Percentiles rank a stretch among this genome's conserved stretches.
phyloP scores from a whole-genome alignment of 768 basidiomycete genomes.

The Leccinum incarnatum region DNA sequence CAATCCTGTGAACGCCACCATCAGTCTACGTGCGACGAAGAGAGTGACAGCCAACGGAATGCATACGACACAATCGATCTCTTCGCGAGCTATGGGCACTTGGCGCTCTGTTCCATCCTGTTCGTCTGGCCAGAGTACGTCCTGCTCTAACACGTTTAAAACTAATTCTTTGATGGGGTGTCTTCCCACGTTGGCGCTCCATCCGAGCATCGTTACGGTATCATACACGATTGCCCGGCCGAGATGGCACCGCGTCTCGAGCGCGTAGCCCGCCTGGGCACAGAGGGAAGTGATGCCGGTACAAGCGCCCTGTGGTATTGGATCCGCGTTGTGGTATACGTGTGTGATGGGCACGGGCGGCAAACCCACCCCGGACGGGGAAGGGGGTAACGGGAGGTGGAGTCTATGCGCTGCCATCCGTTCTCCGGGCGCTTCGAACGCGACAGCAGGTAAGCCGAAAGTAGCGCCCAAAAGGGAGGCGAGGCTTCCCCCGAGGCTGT shows the following conservation, averaged over 20 bases:
- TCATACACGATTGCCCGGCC: conserved; percentile 66
- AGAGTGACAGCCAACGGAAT: not conserved
- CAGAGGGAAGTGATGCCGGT: conserved; percentile 52
- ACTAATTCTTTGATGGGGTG: conserved; percentile 58
- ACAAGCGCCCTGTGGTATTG: conserved; percentile 60
- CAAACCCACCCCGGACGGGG: conserved; percentile 2
- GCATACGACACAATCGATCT: conserved; percentile 62
- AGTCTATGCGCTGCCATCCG: conserved; percentile 58
- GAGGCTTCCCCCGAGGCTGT: conserved; percentile 62
- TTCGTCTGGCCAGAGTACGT: conserved; percentile 39
- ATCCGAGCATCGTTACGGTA: conserved; percentile 59
- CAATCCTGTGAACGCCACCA: conserved; percentile 54
- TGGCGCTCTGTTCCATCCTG: conserved; percentile 40
- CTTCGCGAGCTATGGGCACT: conserved; percentile 56
- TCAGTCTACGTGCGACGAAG: not conserved
- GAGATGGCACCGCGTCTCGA: conserved; percentile 61
- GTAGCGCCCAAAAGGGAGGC: conserved; percentile 63
- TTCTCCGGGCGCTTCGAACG: conserved; percentile 67
- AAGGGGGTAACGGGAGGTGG: conserved; percentile 56
- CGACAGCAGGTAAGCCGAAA: conserved; percentile 62
- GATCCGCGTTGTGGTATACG: conserved; percentile 70
- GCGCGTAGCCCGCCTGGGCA: conserved; percentile 62
- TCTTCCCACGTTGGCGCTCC: conserved; percentile 55
- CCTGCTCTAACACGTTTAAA: conserved; percentile 49
- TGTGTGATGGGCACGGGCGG: conserved; percentile 38